Conservation (phyloP, 139 green algal genomes). For the Tetradesmus obliquus region DNA sequence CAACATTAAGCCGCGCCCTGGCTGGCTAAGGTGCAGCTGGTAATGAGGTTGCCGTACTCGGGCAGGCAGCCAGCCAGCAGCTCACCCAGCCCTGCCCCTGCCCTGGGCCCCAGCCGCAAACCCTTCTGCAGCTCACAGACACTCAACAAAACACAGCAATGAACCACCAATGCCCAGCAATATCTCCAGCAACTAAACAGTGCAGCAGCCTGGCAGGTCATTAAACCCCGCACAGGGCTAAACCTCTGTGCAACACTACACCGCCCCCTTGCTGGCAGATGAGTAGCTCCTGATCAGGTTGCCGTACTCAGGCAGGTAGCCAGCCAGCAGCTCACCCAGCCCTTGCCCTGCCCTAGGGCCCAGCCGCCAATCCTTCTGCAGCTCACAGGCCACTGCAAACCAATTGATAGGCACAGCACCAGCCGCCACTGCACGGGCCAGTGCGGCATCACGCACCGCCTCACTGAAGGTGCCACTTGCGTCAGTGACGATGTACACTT, state of each 20-base stretch:
- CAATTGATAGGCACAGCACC: conserved; percentile 38
- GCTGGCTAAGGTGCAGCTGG: too few species aligned
- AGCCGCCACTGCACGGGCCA: conserved; percentile 4
- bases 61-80: too few species aligned
- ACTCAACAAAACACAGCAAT: not conserved
- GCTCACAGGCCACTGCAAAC: conserved; percentile 48
- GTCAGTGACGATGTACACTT: conserved; percentile 36
- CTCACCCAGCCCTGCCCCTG: not conserved
- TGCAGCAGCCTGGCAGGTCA: not conserved
- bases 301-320: conserved; percentile 35
- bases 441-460: conserved; percentile 5
- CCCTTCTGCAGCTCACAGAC: too few species aligned
- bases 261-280: not conserved
- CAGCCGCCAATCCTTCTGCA: conserved; percentile 43
- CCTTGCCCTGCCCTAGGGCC: not conserved
- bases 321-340: conserved; percentile 21
- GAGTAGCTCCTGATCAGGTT: conserved; percentile 40
- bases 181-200: not conserved
- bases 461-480: conserved; percentile 39
- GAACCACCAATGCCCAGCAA: not conserved
- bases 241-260: not conserved
- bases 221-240: not conserved
- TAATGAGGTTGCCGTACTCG: too few species aligned
- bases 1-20: too few species aligned
- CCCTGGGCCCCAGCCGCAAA: not conserved